Evolutionary conservation across 2,329 filamentous ascomycete genomes (phyloP).

Genomic region (Phialophora verrucosa): DNA sequence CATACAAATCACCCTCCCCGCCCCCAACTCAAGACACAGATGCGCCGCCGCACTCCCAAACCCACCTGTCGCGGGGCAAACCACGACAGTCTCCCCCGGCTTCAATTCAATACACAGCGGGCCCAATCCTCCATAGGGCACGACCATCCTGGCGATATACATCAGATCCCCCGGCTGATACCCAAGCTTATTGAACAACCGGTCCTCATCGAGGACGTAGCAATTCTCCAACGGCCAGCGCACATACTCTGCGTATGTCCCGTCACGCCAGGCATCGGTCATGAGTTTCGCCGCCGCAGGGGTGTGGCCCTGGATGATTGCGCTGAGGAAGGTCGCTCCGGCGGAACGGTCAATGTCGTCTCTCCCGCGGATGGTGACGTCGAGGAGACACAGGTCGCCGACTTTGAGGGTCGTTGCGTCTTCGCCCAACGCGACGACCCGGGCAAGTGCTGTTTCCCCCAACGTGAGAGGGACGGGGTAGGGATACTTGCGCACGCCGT

Average conservation of each 20-base stretch:
- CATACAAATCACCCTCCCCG: conserved; percentile 56
- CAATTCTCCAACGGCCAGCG: conserved; percentile 49
- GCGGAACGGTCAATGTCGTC: conserved; percentile 42
- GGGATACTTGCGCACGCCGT: conserved; percentile 47
- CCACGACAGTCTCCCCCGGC: conserved; percentile 56
- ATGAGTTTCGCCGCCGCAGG: conserved; percentile 44
- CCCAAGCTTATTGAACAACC: conserved; percentile 41
- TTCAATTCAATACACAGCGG: conserved; percentile 46
- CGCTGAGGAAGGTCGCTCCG: conserved; percentile 26
- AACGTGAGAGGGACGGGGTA: conserved; percentile 45
- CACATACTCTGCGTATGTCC: conserved; percentile 47
- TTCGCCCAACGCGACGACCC: conserved; percentile 46
- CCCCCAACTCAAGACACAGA: conserved; percentile 56
- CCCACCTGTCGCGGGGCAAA: conserved; percentile 56
- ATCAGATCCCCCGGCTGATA: conserved; percentile 51
- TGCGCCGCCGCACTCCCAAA: conserved; percentile 57
- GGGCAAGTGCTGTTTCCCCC: conserved; percentile 47
- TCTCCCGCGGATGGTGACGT: conserved; percentile 46
- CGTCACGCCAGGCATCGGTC: conserved; percentile 47
- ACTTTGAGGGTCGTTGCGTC: conserved; percentile 47
- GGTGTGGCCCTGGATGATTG: conserved; percentile 40
- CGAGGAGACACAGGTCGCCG: conserved; percentile 50
- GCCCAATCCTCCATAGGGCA: conserved; percentile 53
- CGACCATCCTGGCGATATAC: conserved; percentile 45
- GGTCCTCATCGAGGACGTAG: conserved; percentile 44